Evolutionary conservation across 441 rosid genomes (phyloP).

Genomic region (Theobroma grandiflorum): DNA sequence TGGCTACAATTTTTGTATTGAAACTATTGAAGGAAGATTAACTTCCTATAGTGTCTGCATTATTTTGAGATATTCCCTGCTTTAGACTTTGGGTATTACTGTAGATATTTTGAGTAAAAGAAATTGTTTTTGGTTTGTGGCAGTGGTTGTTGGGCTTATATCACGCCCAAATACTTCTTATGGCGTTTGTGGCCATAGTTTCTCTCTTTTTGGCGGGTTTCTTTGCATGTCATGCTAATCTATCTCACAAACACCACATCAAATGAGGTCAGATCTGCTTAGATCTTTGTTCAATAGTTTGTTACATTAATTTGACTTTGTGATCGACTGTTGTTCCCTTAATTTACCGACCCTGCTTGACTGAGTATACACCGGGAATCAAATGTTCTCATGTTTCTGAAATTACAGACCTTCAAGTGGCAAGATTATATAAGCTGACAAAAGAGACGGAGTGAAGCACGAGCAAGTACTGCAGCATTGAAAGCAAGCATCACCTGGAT

Average conservation of each 20-base stretch:
- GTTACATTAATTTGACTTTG: not conserved
- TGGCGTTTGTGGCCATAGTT: conserved; percentile 82
- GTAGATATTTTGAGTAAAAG: no score
- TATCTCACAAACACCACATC: conserved; percentile 83
- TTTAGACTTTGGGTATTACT: not conserved
- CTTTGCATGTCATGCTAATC: conserved; percentile 75
- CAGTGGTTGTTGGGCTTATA: conserved; percentile 90
- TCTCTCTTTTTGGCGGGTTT: conserved; percentile 82
- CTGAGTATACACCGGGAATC: not conserved
- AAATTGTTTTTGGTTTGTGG: conserved; percentile 33
- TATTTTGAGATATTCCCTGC: not conserved
- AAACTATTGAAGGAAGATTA: not conserved
- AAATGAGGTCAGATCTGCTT: conserved; percentile 64
- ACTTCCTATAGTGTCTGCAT: not conserved
- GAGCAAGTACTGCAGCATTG: conserved; percentile 63
- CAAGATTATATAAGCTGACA: conserved; percentile 78
- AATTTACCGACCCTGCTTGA: not conserved
- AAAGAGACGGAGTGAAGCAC: conserved; percentile 55
- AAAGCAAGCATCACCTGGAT: conserved; percentile 57
- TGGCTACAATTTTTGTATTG: not conserved
- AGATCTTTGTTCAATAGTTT: not conserved
- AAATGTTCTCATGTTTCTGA: conserved; percentile 1
- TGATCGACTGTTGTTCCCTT: not conserved
- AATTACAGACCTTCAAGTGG: conserved; percentile 86
- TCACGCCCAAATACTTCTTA: conserved; percentile 78